A percentile compares a stretch with the other conserved stretches of the same genome.
These are phyloP conservation scores for Globisporangium polare DNA, from an alignment of 352 stramenopile genomes.

Conservation along the genomic window DNA sequence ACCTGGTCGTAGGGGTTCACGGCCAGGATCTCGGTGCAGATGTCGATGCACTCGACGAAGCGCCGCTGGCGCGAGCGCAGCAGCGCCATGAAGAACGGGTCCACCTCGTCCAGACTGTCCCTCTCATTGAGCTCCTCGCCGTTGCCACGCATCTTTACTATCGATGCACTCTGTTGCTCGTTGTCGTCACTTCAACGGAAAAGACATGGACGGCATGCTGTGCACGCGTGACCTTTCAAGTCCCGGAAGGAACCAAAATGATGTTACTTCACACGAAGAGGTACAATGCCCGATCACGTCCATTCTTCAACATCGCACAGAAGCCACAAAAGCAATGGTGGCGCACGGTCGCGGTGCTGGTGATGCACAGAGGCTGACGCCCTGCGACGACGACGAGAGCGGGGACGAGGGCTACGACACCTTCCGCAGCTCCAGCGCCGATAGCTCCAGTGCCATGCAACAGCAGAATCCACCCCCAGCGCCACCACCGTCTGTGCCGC, in stretches of 20 bases:
- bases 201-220: background rate
- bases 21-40: conserved; percentile 81
- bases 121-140: conserved; percentile 19
- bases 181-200: background rate
- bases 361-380: background rate
- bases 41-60: conserved; percentile 75
- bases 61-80: conserved; percentile 70
- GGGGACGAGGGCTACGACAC: conserved; percentile 2
- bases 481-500: conserved; percentile 3
- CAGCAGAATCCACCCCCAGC: background rate
- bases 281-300: background rate
- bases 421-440: conserved; percentile 4
- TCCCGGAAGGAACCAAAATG: background rate
- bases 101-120: conserved; percentile 65
- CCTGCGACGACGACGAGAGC: background rate
- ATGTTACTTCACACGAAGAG: conserved; percentile 1
- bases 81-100: conserved; percentile 87
- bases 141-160: conserved; percentile 8
- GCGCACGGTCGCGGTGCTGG: background rate
- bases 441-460: background rate
- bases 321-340: background rate
- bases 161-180: no score
- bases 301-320: background rate
- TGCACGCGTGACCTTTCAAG: conserved; percentile 13
- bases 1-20: conserved; percentile 86